A percentile compares a stretch with the other conserved stretches of the same genome.
phyloP scores from a whole-genome alignment of 768 basidiomycete species.

The Leccinum disarticulatum region DNA sequence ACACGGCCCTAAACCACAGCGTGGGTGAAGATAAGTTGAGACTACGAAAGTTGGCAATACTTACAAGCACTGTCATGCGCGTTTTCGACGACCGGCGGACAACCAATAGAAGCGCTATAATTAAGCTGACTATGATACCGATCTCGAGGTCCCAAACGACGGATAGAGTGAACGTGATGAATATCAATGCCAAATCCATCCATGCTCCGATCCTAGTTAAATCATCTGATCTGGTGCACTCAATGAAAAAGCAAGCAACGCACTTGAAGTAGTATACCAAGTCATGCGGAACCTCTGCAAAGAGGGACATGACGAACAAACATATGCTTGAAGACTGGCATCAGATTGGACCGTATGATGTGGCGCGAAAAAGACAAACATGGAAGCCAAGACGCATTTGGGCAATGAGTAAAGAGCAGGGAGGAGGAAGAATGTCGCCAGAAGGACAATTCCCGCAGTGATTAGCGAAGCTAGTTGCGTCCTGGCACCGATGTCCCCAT shows the following conservation, averaged over 20 bases:
- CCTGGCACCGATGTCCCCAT: too few relatives aligned
- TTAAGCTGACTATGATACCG: conserved; percentile 85
- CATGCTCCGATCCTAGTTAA: conserved; percentile 75
- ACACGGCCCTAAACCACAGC: conserved; percentile 65
- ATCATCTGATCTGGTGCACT: background rate
- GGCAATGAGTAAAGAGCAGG: too few relatives aligned
- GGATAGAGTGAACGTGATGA: conserved; percentile 82
- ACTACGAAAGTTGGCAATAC: background rate
- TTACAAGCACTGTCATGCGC: conserved; percentile 86
- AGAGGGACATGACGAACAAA: conserved; percentile 80
- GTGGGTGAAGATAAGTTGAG: background rate
- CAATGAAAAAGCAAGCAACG: conserved; percentile 18
- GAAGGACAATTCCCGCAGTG: too few relatives aligned
- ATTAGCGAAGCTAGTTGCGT: too few relatives aligned
- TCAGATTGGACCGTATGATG: conserved; percentile 11
- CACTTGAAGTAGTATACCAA: conserved; percentile 82
- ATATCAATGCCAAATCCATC: conserved; percentile 85
- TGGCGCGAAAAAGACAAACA: too few relatives aligned
- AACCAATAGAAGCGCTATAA: conserved; percentile 85
- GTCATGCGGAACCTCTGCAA: conserved; percentile 87
- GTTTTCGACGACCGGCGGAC: conserved; percentile 87
- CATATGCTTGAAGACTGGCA: conserved; percentile 56
- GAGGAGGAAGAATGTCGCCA: too few relatives aligned
- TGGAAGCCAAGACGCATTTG: too few relatives aligned
- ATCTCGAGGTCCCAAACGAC: conserved; percentile 91